These are phyloP conservation scores for Chaetomium sp. DNA, from an alignment of 2,329 filamentous ascomycete species.

Conservation along the genomic window DNA sequence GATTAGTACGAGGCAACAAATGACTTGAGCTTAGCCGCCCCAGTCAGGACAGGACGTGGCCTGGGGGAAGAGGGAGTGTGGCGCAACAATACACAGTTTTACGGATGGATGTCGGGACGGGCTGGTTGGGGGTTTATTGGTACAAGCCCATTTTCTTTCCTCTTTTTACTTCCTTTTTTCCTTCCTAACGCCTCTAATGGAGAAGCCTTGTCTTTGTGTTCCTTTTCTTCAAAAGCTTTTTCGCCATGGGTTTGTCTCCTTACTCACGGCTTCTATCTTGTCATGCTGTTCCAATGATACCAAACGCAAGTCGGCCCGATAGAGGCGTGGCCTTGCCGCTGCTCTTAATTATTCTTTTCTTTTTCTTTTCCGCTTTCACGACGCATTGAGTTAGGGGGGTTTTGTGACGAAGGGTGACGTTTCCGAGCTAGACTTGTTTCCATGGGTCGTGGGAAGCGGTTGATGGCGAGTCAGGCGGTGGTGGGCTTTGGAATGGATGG, in stretches of 20 bases:
- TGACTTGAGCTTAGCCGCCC: too few species aligned
- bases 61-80: too few species aligned
- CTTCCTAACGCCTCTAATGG: background rate
- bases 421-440: too few species aligned
- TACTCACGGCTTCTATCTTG: too few species aligned
- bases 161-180: background rate
- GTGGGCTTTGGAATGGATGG: too few species aligned
- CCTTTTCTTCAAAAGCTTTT: background rate
- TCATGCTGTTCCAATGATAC: background rate
- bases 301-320: constrained; percentile 3
- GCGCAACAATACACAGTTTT: too few species aligned
- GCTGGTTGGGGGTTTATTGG: background rate
- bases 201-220: background rate
- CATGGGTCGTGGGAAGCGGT: too few species aligned
- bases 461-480: too few species aligned
- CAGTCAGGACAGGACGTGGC: too few species aligned
- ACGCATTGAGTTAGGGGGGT: background rate
- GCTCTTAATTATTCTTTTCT: background rate
- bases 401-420: too few species aligned
- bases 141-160: background rate
- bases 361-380: background rate
- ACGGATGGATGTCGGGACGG: background rate
- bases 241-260: background rate
- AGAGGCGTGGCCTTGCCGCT: background rate
- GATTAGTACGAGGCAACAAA: too few species aligned